phyloP scores from a whole-genome alignment of 805 yeast genomes.

The Hanseniaspora mollemarum region DNA sequence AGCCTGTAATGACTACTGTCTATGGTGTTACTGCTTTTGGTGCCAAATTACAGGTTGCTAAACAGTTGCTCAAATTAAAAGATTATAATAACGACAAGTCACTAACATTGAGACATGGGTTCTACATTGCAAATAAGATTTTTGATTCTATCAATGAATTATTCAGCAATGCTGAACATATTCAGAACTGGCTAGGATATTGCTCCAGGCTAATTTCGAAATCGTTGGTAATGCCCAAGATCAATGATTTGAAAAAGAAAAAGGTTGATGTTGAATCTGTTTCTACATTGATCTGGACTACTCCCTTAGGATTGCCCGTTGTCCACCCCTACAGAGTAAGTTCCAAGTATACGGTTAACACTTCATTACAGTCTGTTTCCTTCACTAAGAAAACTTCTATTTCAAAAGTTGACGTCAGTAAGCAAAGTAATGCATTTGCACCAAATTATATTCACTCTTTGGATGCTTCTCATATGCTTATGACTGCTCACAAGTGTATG shows the following conservation, averaged over 20 bases:
- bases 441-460: constrained; percentile 91
- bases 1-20: constrained; percentile 96
- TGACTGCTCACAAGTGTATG: constrained; percentile 73
- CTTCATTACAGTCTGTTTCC: constrained; percentile 77
- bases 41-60: constrained; percentile 77
- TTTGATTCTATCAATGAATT: constrained; percentile 74
- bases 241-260: constrained; percentile 36
- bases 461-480: constrained; percentile 93
- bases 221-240: constrained; percentile 53
- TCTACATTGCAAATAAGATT: constrained; percentile 63
- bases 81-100: constrained; percentile 38
- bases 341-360: constrained; percentile 54
- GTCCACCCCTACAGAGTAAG: constrained; percentile 88
- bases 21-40: constrained; percentile 94
- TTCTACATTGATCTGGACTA: constrained; percentile 93
- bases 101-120: constrained; percentile 32
- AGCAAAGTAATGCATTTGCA: constrained; percentile 87
- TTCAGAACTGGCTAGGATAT: constrained; percentile 92
- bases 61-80: constrained; percentile 52
- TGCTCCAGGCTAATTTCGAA: constrained; percentile 72
- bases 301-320: constrained; percentile 88
- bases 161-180: constrained; percentile 82
- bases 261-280: constrained; percentile 31
- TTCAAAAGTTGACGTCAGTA: constrained; percentile 72
- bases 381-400: constrained; percentile 80